These are phyloP conservation scores for Cyberlindnera misumaiensis DNA, from an alignment of 805 yeast genomes.

Conservation along the genomic window DNA sequence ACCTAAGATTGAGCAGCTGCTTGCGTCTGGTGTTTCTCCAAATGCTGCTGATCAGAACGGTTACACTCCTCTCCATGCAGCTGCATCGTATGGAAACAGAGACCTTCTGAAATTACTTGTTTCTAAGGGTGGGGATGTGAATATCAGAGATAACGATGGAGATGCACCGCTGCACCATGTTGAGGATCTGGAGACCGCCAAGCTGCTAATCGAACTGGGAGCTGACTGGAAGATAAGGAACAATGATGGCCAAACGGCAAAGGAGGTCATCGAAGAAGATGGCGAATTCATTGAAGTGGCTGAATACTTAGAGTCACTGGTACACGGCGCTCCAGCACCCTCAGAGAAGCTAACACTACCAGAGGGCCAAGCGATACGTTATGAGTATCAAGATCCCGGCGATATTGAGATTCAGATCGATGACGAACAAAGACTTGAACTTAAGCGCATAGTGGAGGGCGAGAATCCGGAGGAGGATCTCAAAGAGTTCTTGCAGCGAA, in stretches of 20 bases:
- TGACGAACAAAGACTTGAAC: constrained; percentile 50
- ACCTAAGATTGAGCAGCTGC: constrained; percentile 46
- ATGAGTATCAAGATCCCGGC: constrained; percentile 43
- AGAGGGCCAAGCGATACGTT: constrained; percentile 42
- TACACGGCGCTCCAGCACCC: constrained; percentile 23
- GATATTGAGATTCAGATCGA: constrained; percentile 39
- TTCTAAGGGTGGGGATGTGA: constrained; percentile 66
- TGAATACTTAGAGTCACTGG: constrained; percentile 46
- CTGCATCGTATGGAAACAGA: constrained; percentile 83
- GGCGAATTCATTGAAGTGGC: constrained; percentile 78
- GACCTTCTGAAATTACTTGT: constrained; percentile 58
- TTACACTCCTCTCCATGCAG: constrained; percentile 96
- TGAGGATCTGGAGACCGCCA: constrained; percentile 65
- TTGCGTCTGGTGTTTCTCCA: constrained; percentile 52
- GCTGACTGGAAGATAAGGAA: constrained; percentile 65
- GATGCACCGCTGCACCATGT: constrained; percentile 93
- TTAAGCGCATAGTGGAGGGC: constrained; percentile 68
- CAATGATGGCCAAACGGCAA: constrained; percentile 68
- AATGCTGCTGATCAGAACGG: constrained; percentile 87
- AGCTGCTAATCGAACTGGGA: constrained; percentile 53
- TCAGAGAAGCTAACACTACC: constrained; percentile 25
- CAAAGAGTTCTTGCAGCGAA: constrained; percentile 57
- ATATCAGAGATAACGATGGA: constrained; percentile 80
- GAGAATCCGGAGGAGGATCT: constrained; percentile 79
- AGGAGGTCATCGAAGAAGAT: constrained; percentile 73